Evolutionary conservation across 2,329 filamentous ascomycete genomes (phyloP).

Genomic region (Venturia pyrina): DNA sequence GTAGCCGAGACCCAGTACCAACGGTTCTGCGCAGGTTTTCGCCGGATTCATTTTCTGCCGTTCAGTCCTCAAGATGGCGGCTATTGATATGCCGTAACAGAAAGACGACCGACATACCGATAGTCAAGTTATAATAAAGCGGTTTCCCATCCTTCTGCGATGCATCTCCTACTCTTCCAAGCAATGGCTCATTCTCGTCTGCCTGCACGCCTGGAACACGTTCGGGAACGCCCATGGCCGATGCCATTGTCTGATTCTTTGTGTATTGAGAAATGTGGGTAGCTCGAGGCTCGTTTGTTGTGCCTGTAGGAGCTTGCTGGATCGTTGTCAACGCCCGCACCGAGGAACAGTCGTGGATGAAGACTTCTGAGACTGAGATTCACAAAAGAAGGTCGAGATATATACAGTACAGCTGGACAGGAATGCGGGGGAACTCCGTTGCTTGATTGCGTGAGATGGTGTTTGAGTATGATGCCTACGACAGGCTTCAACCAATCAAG

Average conservation of each 20-base stretch:
- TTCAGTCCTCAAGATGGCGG: no score
- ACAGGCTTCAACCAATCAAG: neutral
- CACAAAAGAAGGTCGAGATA: neutral
- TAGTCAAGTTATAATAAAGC: constrained; percentile 60
- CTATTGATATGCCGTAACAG: no score
- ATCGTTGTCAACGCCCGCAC: neutral
- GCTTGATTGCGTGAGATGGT: neutral
- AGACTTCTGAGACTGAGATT: neutral
- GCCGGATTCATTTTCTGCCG: no score
- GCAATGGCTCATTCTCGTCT: constrained; percentile 57
- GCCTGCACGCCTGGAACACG: constrained; percentile 27
- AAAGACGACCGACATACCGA: constrained; percentile 45
- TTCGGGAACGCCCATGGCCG: constrained; percentile 56
- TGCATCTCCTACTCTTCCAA: constrained; percentile 63
- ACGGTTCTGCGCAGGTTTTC: no score
- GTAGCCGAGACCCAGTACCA: no score
- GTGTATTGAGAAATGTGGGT: neutral
- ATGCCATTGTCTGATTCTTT: constrained; percentile 47
- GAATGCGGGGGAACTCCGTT: neutral
- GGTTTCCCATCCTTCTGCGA: constrained; percentile 55
- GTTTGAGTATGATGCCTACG: neutral
- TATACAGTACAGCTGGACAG: neutral
- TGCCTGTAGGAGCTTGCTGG: neutral
- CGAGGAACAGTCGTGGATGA: neutral
- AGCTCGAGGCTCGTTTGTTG: neutral